Conservation (phyloP, 257 asterid genomes). For the Leonotis leonurus region DNA sequence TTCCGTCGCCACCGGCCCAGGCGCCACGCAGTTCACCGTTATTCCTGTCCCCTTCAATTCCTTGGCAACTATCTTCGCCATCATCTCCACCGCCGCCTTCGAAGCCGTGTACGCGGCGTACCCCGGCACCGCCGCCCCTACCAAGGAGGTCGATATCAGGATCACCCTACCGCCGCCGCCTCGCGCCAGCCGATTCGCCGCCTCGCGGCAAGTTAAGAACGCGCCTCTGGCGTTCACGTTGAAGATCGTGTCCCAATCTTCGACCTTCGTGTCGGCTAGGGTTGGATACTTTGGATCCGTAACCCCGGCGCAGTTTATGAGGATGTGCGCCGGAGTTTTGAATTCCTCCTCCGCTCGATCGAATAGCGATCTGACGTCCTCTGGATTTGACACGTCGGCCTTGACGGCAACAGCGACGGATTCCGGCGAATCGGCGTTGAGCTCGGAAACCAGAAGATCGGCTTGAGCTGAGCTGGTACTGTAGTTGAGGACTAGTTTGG, state of each 20-base stretch:
- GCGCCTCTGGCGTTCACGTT: constrained; percentile 50
- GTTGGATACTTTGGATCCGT: constrained; percentile 42
- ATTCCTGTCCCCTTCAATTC: constrained; percentile 77
- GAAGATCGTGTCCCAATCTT: constrained; percentile 50
- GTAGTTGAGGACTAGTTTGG: constrained; percentile 35
- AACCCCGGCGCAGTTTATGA: constrained; percentile 54
- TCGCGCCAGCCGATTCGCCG: constrained; percentile 45
- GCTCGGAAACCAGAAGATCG: too few species aligned
- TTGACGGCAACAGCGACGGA: constrained; percentile 47
- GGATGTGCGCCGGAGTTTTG: constrained; percentile 37
- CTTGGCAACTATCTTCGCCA: constrained; percentile 63
- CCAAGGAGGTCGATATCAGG: constrained; percentile 41
- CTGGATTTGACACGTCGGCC: constrained; percentile 54
- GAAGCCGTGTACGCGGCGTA: constrained; percentile 58
- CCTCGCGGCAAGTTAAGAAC: too few species aligned
- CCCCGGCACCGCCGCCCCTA: constrained; percentile 48
- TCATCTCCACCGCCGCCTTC: constrained; percentile 76
- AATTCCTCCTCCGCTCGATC: constrained; percentile 52
- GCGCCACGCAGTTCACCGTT: too few species aligned
- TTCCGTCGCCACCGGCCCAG: constrained; percentile 70
- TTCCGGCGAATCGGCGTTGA: constrained; percentile 26
- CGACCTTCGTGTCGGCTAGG: constrained; percentile 32
- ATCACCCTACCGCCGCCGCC: constrained; percentile 71
- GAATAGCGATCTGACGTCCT: constrained; percentile 50
- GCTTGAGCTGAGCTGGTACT: constrained; percentile 32